A percentile compares a stretch with the other conserved stretches of the same genome.
Evolutionary conservation across 257 asterid species (phyloP).

Genomic region (Cruciata laevipes): DNA sequence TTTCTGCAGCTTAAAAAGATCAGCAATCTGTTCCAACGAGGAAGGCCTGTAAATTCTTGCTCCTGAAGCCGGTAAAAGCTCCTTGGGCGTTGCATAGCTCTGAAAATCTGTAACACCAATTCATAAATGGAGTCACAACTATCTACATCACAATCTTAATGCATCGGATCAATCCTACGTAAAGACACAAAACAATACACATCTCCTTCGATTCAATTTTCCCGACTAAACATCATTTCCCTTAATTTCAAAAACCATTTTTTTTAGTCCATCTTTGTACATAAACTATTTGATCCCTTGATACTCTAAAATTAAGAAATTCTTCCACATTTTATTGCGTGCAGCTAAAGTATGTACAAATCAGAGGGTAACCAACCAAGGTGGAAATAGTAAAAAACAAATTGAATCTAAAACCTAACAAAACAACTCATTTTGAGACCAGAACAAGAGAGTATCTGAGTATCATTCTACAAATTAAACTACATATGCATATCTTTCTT

Average conservation of each 20-base stretch:
- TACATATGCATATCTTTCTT: neutral
- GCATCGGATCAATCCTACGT: neutral
- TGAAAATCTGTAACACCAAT: conserved; percentile 52
- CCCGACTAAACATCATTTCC: neutral
- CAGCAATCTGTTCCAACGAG: conserved; percentile 26
- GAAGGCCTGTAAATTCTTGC: conserved; percentile 30
- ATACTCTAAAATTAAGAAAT: neutral
- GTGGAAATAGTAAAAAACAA: neutral
- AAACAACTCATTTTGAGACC: too few relatives aligned
- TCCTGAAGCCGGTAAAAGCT: conserved; percentile 52
- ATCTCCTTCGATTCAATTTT: neutral
- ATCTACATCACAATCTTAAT: neutral
- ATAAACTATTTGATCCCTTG: neutral
- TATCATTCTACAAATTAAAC: neutral
- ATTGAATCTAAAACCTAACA: neutral
- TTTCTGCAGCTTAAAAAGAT: conserved; percentile 20
- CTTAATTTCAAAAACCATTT: too few relatives aligned
- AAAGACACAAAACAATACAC: neutral
- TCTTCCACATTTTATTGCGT: neutral
- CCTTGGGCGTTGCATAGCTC: conserved; percentile 66
- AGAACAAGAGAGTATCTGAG: too few relatives aligned
- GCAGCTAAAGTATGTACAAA: neutral
- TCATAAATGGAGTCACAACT: neutral
- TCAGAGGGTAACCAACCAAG: neutral
- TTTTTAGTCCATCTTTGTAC: neutral